phyloP scores from a whole-genome alignment of 1,284 basidiomycete genomes.

The Peniophora sp. region DNA sequence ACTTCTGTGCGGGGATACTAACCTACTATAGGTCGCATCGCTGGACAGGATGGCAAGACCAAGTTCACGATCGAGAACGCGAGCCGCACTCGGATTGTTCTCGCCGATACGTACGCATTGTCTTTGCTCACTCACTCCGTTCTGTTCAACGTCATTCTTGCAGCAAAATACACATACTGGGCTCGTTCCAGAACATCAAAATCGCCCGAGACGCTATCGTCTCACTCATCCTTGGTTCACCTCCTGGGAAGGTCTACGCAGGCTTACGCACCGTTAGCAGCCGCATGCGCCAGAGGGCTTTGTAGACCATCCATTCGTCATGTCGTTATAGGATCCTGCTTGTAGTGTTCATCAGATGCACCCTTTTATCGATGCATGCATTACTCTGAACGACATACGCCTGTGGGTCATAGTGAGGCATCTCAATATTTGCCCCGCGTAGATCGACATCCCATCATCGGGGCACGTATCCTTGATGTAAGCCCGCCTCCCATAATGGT shows the following conservation, averaged over 20 bases:
- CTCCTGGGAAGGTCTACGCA: constrained; percentile 95
- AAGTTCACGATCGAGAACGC: constrained; percentile 99
- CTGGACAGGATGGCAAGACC: constrained; percentile 96
- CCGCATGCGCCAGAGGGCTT: constrained; percentile 84
- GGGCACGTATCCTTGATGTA: too few species aligned
- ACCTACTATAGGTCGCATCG: constrained; percentile 70
- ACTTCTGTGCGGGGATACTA: neutral
- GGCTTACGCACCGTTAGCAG: constrained; percentile 86
- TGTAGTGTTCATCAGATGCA: too few species aligned
- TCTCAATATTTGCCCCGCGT: too few species aligned
- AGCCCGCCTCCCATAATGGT: too few species aligned
- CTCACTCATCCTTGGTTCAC: constrained; percentile 89
- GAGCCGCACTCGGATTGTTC: constrained; percentile 89
- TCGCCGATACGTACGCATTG: constrained; percentile 82
- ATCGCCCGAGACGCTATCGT: constrained; percentile 94
- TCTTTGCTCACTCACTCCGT: constrained; percentile 1
- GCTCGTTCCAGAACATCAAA: constrained; percentile 96
- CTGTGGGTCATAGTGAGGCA: too few species aligned
- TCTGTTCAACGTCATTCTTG: constrained; percentile 3
- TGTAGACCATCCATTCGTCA: constrained; percentile 20
- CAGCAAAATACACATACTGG: constrained; percentile 91
- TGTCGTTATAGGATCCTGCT: too few species aligned
- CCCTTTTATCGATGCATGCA: too few species aligned
- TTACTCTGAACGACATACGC: too few species aligned
- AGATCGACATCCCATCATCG: too few species aligned